Percentiles rank a stretch among this genome's conserved stretches.
These are phyloP conservation scores for Sordariomycetes sp. DNA, from an alignment of 2,329 filamentous ascomycete genomes.

Conservation along the genomic window DNA sequence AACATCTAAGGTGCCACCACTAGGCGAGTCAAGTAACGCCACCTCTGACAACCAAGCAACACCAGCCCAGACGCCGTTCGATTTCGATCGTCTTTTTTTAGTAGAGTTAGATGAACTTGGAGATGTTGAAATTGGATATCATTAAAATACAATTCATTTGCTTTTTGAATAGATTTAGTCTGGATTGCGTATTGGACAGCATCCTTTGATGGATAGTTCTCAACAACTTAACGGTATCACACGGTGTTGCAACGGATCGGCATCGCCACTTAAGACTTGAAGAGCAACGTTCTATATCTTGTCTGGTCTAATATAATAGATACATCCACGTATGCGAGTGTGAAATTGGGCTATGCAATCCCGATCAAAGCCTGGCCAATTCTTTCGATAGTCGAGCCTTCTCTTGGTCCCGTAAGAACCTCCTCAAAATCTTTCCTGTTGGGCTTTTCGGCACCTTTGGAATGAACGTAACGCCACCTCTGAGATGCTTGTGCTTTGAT, in stretches of 20 bases:
- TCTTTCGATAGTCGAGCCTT: constrained; percentile 23
- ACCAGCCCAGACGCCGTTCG: neutral
- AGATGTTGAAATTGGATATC: neutral
- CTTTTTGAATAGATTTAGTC: no score
- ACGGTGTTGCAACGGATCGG: neutral
- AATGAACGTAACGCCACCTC: constrained; percentile 49
- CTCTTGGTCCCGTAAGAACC: constrained; percentile 61
- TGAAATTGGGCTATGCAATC: neutral
- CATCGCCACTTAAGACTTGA: neutral
- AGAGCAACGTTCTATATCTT: neutral
- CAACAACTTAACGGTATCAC: no score
- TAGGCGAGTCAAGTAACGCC: neutral
- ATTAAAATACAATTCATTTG: no score
- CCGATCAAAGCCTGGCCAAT: neutral
- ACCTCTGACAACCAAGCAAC: neutral
- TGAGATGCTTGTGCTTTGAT: constrained; percentile 56
- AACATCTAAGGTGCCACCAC: neutral
- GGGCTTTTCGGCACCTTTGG: constrained; percentile 60
- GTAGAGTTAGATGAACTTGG: neutral
- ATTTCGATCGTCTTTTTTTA: neutral
- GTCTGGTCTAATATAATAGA: neutral
- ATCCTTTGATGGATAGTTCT: no score
- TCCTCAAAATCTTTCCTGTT: constrained; percentile 59
- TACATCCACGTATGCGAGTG: neutral
- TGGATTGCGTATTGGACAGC: no score